phyloP scores from a whole-genome alignment of 2,329 filamentous ascomycete species.

The Epichloe uncinata region DNA sequence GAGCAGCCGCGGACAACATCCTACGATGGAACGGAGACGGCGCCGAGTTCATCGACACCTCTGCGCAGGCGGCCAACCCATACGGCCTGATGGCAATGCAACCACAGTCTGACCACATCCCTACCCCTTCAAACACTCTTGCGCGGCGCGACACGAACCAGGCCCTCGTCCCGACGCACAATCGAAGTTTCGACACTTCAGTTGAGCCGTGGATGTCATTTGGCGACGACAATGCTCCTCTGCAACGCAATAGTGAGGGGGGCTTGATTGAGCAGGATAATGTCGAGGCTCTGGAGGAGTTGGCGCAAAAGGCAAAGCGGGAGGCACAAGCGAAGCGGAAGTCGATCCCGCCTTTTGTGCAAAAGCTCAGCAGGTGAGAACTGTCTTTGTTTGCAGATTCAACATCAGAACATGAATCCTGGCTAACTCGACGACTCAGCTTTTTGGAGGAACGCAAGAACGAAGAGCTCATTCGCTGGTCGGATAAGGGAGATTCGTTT shows the following conservation, averaged over 20 bases:
- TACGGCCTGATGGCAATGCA: constrained; percentile 27
- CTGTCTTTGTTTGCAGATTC: neutral
- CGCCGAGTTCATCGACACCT: constrained; percentile 23
- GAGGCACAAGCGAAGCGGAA: constrained; percentile 85
- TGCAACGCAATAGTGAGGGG: constrained; percentile 25
- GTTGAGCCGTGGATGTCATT: constrained; percentile 29
- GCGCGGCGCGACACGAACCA: constrained; percentile 39
- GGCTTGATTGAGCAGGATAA: constrained; percentile 45
- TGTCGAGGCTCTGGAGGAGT: constrained; percentile 65
- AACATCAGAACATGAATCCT: neutral
- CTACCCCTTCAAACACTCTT: constrained; percentile 34
- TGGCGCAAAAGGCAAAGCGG: constrained; percentile 68
- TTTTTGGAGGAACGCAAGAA: constrained; percentile 91
- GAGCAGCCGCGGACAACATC: constrained; percentile 33
- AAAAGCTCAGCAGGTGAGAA: constrained; percentile 86
- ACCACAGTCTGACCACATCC: constrained; percentile 19
- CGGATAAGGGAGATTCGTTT: constrained; percentile 90
- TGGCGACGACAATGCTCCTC: constrained; percentile 26
- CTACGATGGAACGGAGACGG: constrained; percentile 32
- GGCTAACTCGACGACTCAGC: constrained; percentile 30
- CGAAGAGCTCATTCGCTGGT: constrained; percentile 92
- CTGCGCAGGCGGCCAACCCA: constrained; percentile 20
- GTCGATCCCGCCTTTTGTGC: constrained; percentile 93
- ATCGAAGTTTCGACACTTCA: constrained; percentile 24
- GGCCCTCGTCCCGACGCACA: constrained; percentile 31